phyloP scores from a whole-genome alignment of 164 flowering plant species.

The Annona cherimola region DNA sequence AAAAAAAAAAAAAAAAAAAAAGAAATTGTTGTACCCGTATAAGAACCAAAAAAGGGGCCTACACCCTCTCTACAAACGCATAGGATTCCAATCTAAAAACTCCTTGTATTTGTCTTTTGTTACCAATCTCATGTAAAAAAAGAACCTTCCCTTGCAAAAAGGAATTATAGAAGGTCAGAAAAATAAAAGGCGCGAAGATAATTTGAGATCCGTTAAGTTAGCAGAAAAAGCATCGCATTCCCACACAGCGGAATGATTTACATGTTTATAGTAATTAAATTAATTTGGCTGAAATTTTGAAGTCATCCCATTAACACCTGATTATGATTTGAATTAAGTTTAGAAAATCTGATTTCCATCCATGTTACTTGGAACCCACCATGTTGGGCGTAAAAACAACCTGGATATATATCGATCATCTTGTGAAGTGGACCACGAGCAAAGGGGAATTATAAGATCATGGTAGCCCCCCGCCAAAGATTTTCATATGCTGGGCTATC shows the following conservation, averaged over 20 bases:
- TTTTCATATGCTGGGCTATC: too few species aligned
- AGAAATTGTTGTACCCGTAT: neutral
- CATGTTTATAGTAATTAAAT: conserved; percentile 8
- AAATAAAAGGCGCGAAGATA: conserved; percentile 3
- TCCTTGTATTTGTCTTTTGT: conserved; percentile 19
- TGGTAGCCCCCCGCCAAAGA: too few species aligned
- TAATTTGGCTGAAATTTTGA: conserved; percentile 16
- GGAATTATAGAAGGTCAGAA: conserved; percentile 17
- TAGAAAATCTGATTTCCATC: too few species aligned
- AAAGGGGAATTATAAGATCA: too few species aligned
- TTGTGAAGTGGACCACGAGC: too few species aligned
- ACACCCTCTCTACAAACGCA: conserved; percentile 35
- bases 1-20: neutral
- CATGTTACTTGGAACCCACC: too few species aligned
- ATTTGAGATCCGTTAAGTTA: conserved; percentile 19
- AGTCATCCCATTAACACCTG: neutral
- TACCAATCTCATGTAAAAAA: conserved; percentile 17
- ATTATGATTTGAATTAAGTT: neutral
- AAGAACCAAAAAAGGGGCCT: neutral
- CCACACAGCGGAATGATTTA: conserved; percentile 23
- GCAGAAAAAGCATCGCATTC: conserved; percentile 24
- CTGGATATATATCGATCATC: too few species aligned
- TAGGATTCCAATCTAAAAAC: conserved; percentile 40
- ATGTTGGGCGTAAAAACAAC: too few species aligned
- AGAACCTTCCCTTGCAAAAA: conserved; percentile 19